Evolutionary conservation across 805 yeast species (phyloP).

Genomic region (Yamadazyma insecticola): DNA sequence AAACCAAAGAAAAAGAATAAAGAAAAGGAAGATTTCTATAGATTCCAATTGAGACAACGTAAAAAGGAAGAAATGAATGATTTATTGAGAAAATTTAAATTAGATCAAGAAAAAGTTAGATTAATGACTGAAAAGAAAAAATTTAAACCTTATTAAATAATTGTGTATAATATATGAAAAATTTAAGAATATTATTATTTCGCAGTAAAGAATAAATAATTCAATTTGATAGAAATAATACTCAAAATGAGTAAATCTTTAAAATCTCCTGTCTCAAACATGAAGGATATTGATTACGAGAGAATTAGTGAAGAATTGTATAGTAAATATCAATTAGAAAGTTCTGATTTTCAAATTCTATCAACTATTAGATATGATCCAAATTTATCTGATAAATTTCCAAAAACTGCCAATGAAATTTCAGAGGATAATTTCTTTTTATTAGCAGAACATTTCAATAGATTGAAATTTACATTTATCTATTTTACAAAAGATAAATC

Average conservation of each 20-base stretch:
- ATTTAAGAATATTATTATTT: too few relatives aligned
- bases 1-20: slow-evolving; percentile 57
- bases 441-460: slow-evolving; percentile 56
- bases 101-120: slow-evolving; percentile 83
- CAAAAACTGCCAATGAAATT: slow-evolving; percentile 21
- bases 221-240: too few relatives aligned
- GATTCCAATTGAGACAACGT: slow-evolving; percentile 91
- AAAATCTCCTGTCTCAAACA: too few relatives aligned
- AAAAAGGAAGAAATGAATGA: slow-evolving; percentile 92
- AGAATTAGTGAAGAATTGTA: slow-evolving; percentile 2
- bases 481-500: slow-evolving; percentile 38
- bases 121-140: slow-evolving; percentile 74
- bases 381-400: slow-evolving; percentile 26
- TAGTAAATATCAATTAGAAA: slow-evolving; percentile 2
- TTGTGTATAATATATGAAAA: too few relatives aligned
- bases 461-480: slow-evolving; percentile 50
- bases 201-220: too few relatives aligned
- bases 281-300: too few relatives aligned
- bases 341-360: slow-evolving; percentile 48
- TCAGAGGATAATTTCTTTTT: slow-evolving; percentile 48
- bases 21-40: slow-evolving; percentile 87
- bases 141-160: slow-evolving; percentile 71
- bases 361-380: slow-evolving; percentile 81
- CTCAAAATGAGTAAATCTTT: too few relatives aligned
- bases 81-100: slow-evolving; percentile 74